These are phyloP conservation scores for Bipolaris sorokiniana DNA, from an alignment of 2,329 filamentous ascomycete species.

Conservation along the genomic window DNA sequence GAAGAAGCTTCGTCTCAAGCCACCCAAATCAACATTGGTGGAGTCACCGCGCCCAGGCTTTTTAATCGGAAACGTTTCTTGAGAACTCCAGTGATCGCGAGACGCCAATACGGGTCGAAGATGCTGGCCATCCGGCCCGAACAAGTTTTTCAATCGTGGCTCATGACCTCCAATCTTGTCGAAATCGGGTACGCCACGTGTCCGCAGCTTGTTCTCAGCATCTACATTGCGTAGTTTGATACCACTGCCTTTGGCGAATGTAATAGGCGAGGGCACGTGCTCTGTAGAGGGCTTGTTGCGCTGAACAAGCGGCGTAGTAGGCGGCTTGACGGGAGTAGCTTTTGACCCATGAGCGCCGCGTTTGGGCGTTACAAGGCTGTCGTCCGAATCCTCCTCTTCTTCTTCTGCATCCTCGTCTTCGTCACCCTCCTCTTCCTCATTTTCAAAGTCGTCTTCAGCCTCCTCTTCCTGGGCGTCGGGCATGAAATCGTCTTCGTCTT, in stretches of 20 bases:
- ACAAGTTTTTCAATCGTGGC: conserved; percentile 56
- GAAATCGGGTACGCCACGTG: conserved; percentile 41
- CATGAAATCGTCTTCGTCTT: conserved; percentile 37
- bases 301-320: conserved; percentile 7
- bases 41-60: conserved; percentile 7
- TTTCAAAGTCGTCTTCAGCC: conserved; percentile 32
- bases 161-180: conserved; percentile 41
- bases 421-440: conserved; percentile 42
- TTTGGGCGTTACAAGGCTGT: conserved; percentile 14
- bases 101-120: conserved; percentile 56
- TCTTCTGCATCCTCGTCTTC: conserved; percentile 37
- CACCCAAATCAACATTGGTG: conserved; percentile 17
- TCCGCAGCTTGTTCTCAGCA: conserved; percentile 24
- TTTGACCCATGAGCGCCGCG: conserved; percentile 14
- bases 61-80: conserved; percentile 58
- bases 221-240: conserved; percentile 21
- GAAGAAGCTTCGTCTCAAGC: conserved; percentile 55
- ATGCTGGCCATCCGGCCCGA: conserved; percentile 59
- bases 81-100: conserved; percentile 59
- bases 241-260: conserved; percentile 22
- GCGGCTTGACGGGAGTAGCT: conserved; percentile 11
- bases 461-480: conserved; percentile 34
- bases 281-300: conserved; percentile 8
- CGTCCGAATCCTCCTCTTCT: conserved; percentile 25
- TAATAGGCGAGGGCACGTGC: conserved; percentile 16